phyloP scores from a whole-genome alignment of 306 rosid species.

The Vigna reflexopilosa region DNA sequence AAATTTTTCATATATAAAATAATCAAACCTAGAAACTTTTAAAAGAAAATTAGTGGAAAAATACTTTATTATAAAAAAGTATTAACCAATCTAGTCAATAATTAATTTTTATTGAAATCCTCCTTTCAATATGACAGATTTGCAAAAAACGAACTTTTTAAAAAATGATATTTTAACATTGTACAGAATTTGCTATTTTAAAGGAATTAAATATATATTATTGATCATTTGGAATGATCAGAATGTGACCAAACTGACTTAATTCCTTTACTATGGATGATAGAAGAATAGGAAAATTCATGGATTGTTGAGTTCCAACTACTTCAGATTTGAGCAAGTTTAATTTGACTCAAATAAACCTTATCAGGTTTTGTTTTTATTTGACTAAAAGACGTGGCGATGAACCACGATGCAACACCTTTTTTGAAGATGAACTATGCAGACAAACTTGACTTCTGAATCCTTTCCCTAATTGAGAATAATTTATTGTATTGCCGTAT shows the following conservation, averaged over 20 bases:
- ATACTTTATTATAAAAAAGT: too few relatives aligned
- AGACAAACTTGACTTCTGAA: background rate
- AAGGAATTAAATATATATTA: background rate
- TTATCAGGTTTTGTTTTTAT: background rate
- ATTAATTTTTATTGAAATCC: too few relatives aligned
- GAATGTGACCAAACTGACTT: background rate
- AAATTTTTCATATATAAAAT: background rate
- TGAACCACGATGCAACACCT: background rate
- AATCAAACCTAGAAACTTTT: background rate
- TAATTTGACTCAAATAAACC: conserved; percentile 1
- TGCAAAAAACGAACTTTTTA: too few relatives aligned
- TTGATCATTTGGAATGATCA: background rate
- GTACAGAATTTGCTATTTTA: background rate
- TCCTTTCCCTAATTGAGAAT: background rate
- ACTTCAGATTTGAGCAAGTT: background rate
- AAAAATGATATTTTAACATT: too few relatives aligned
- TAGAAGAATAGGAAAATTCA: background rate
- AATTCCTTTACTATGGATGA: background rate
- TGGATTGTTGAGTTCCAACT: background rate
- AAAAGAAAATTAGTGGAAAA: background rate
- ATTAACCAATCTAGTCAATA: too few relatives aligned
- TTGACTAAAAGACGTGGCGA: background rate
- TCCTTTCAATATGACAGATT: too few relatives aligned
- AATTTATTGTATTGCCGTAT: background rate
- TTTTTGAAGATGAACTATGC: background rate